phyloP scores from a whole-genome alignment of 139 green algal genomes.

The Chlamydomonas sphaeroides region DNA sequence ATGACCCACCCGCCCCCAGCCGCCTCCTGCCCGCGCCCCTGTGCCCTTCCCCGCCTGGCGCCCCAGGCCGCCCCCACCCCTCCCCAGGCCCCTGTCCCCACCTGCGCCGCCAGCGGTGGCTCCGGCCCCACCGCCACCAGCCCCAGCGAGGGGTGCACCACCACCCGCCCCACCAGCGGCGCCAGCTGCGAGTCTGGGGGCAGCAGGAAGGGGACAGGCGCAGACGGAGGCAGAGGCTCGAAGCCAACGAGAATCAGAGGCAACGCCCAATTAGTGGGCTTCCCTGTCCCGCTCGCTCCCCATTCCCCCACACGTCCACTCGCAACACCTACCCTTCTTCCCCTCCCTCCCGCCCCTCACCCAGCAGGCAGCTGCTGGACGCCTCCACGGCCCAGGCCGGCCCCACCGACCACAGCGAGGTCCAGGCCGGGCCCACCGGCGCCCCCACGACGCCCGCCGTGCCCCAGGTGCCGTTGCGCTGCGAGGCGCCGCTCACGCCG shows the following conservation, averaged over 20 bases:
- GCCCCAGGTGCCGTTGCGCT: not conserved
- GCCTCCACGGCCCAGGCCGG: not conserved
- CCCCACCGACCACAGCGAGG: constrained; percentile 37
- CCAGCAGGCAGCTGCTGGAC: constrained; percentile 45
- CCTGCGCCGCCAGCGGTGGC: constrained; percentile 14
- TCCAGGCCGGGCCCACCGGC: constrained; percentile 5
- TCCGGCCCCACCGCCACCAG: constrained; percentile 43
- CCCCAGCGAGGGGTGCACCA: constrained; percentile 53
- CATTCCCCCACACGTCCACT: too few relatives aligned
- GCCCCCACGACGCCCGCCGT: not conserved
- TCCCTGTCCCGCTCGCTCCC: too few relatives aligned
- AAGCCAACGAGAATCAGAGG: not conserved
- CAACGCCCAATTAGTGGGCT: too few relatives aligned
- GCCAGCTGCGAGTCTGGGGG: constrained; percentile 41
- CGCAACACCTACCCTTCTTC: too few relatives aligned
- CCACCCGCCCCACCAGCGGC: constrained; percentile 29
- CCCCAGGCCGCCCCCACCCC: not conserved
- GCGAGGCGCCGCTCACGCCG: too few relatives aligned
- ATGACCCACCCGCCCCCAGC: too few relatives aligned
- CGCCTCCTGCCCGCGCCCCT: too few relatives aligned
- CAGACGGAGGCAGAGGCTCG: too few relatives aligned
- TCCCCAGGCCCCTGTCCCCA: not conserved
- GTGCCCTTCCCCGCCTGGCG: constrained; percentile 22
- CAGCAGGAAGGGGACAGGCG: not conserved
- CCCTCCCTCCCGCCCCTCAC: constrained; percentile 28